phyloP scores from a whole-genome alignment of 2,329 filamentous ascomycete genomes.

The Diaporthe sp. region DNA sequence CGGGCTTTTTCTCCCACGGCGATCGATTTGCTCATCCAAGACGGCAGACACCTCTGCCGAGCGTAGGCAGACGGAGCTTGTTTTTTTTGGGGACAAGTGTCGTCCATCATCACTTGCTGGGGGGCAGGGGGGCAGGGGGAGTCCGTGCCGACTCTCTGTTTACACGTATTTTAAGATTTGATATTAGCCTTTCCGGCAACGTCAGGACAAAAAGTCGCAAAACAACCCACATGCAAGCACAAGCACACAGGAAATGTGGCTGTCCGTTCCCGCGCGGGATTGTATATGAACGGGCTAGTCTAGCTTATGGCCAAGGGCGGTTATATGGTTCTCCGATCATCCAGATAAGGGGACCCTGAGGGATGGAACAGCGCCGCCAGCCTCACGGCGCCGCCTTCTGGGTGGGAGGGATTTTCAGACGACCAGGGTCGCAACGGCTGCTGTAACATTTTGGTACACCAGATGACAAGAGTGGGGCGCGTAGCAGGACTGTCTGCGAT shows the following conservation, averaged over 20 bases:
- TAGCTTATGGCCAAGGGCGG: conserved; percentile 18
- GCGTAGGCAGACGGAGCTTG: not conserved
- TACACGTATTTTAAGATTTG: not conserved
- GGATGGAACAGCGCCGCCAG: not conserved
- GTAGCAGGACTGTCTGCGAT: conserved; percentile 22
- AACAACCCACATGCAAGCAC: not conserved
- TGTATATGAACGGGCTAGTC: conserved; percentile 10
- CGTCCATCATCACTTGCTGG: not conserved
- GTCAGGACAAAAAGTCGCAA: conserved; percentile 4
- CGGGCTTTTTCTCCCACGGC: not conserved
- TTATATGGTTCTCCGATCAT: conserved; percentile 7
- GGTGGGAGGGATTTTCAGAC: not conserved
- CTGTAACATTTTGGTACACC: conserved; percentile 15
- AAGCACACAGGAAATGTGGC: not conserved
- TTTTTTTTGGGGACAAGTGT: conserved; percentile 6
- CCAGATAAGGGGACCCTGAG: not conserved
- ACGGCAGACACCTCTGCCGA: conserved; percentile 21
- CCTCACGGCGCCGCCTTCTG: not conserved
- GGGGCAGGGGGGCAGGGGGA: not conserved
- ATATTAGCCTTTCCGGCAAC: not conserved
- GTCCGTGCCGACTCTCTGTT: not conserved
- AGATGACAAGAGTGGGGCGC: conserved; percentile 26
- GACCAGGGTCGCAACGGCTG: conserved; percentile 26
- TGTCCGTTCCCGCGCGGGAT: conserved; percentile 4
- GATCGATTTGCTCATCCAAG: conserved; percentile 12